These are phyloP conservation scores for Glycine latifolia DNA, from an alignment of 306 rosid genomes.

Conservation along the genomic window DNA sequence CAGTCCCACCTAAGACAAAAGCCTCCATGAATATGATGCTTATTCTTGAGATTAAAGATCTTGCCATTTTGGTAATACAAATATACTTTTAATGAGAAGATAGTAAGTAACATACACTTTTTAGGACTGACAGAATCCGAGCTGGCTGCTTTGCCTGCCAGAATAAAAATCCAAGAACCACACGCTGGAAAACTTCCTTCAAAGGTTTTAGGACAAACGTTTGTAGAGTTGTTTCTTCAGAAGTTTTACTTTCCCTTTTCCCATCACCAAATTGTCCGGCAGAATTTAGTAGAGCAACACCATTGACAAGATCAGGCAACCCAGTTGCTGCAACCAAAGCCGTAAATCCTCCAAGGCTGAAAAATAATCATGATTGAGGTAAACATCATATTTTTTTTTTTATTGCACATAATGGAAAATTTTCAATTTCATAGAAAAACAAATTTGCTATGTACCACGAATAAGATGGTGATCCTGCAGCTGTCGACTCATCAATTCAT, in stretches of 20 bases:
- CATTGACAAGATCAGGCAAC: conserved; percentile 72
- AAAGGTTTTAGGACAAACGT: conserved; percentile 74
- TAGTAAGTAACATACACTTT: conserved; percentile 67
- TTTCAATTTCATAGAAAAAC: not conserved
- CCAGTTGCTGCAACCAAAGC: conserved; percentile 86
- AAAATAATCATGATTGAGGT: conserved; percentile 46
- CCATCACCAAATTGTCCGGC: conserved; percentile 89
- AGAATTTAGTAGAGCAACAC: conserved; percentile 84
- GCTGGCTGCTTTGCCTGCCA: conserved; percentile 97
- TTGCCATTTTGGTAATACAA: not conserved
- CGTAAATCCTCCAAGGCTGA: conserved; percentile 97
- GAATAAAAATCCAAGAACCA: conserved; percentile 85
- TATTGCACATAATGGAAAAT: not conserved
- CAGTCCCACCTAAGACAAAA: conserved; percentile 23
- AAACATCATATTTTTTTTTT: conserved; percentile 17
- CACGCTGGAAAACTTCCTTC: conserved; percentile 83
- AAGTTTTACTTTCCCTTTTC: conserved; percentile 50
- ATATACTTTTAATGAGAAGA: conserved; percentile 34
- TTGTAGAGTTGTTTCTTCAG: conserved; percentile 72
- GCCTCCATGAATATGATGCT: conserved; percentile 6
- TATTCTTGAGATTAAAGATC: not conserved
- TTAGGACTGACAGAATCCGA: conserved; percentile 75
- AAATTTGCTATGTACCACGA: conserved; percentile 11
- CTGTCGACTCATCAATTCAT: conserved; percentile 15
- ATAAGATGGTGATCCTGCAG: conserved; percentile 2